phyloP scores from a whole-genome alignment of 371 early-diverging fungal genomes.

The Mortierella polycephala region DNA sequence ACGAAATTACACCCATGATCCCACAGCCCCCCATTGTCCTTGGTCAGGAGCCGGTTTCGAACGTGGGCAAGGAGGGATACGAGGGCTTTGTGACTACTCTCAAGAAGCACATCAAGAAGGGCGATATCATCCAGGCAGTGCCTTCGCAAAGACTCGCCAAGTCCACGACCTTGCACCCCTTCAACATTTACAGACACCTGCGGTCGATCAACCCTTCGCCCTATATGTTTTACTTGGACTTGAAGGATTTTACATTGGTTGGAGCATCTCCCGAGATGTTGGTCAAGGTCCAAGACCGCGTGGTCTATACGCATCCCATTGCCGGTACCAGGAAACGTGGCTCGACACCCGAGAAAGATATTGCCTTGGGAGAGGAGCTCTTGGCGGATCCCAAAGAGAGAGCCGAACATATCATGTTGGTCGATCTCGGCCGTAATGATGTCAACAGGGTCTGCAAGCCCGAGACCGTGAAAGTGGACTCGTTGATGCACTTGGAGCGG shows the following conservation, averaged over 20 bases:
- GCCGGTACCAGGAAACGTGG: conserved; percentile 97
- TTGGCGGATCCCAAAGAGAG: conserved; percentile 92
- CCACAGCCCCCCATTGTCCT: conserved; percentile 76
- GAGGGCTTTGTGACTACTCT: conserved; percentile 86
- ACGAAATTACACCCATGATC: conserved; percentile 63
- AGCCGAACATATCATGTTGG: conserved; percentile 97
- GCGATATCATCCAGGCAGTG: conserved; percentile 97
- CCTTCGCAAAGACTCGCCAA: conserved; percentile 92
- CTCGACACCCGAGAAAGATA: conserved; percentile 81
- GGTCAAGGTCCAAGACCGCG: conserved; percentile 88
- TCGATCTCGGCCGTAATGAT: conserved; percentile 98
- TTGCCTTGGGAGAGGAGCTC: conserved; percentile 85
- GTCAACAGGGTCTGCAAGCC: conserved; percentile 95
- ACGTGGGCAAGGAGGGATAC: conserved; percentile 92
- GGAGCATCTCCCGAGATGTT: conserved; percentile 99
- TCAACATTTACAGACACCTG: conserved; percentile 95
- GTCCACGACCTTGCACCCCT: conserved; percentile 90
- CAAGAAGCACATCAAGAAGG: conserved; percentile 91
- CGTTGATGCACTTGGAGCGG: conserved; percentile 95
- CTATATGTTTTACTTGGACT: conserved; percentile 98
- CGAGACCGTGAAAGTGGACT: conserved; percentile 90
- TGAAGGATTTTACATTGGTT: conserved; percentile 92
- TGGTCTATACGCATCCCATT: conserved; percentile 94
- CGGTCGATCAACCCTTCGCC: conserved; percentile 97
- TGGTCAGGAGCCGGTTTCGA: conserved; percentile 73